Conservation (phyloP, 371 early-diverging fungal species). For the Mortierella sp. region DNA sequence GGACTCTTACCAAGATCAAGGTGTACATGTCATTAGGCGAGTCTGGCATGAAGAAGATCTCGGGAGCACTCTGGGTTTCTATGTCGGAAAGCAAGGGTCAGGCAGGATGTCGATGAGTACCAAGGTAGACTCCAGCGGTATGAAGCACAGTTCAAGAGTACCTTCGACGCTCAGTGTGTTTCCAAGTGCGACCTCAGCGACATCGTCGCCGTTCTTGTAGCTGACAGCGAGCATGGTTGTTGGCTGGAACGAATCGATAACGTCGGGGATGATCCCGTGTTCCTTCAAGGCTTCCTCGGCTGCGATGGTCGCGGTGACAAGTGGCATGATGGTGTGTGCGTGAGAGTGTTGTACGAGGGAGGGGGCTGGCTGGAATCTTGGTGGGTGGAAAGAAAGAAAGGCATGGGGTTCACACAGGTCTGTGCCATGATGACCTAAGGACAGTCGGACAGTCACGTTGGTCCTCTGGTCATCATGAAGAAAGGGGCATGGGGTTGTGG, state of each 20-base stretch:
- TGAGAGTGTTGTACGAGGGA: background rate
- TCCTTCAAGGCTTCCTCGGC: conserved; percentile 57
- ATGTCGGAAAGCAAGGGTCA: no score
- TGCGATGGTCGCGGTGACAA: conserved; percentile 60
- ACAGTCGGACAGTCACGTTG: no score
- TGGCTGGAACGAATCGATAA: conserved; percentile 57
- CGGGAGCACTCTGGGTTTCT: conserved; percentile 56
- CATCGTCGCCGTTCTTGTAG: conserved; percentile 51
- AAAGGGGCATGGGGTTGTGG: no score
- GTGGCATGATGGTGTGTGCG: conserved; percentile 55
- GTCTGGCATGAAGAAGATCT: conserved; percentile 57
- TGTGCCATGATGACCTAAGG: no score
- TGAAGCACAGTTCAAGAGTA: conserved; percentile 4
- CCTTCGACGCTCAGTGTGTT: conserved; percentile 57
- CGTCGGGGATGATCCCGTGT: conserved; percentile 60
- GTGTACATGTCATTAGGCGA: conserved; percentile 62
- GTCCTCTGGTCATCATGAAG: no score
- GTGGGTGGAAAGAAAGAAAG: background rate
- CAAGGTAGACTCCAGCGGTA: no score
- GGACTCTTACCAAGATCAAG: conserved; percentile 59
- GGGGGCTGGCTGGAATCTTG: background rate
- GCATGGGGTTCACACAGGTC: no score
- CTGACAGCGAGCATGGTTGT: conserved; percentile 57
- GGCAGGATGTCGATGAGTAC: no score
- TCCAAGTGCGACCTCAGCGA: conserved; percentile 59